Percentiles rank a stretch among this genome's conserved stretches.
phyloP scores from a whole-genome alignment of 1,284 basidiomycete genomes.

The Leccinum griseonigrum region DNA sequence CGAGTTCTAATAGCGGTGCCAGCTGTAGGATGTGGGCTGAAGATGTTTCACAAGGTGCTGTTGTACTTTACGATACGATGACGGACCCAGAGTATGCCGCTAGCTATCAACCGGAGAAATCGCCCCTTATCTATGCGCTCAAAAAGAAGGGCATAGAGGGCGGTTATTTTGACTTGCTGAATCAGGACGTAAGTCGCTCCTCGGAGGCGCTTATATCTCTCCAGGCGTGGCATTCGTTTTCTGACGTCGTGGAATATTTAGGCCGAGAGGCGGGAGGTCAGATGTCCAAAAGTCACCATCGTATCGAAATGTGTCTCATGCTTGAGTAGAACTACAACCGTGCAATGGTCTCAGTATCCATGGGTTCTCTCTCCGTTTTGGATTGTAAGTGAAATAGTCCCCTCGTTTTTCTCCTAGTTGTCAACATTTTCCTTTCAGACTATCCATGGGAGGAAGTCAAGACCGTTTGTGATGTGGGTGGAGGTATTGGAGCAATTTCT shows the following conservation, averaged over 20 bases:
- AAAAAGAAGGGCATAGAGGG: slow-evolving; percentile 18
- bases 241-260: slow-evolving; percentile 3
- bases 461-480: slow-evolving; percentile 48
- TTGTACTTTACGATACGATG: slow-evolving; percentile 26
- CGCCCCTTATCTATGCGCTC: slow-evolving; percentile 26
- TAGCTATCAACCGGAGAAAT: slow-evolving; percentile 20
- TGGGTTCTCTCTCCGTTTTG: slow-evolving; percentile 23
- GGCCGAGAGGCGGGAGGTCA: slow-evolving; percentile 23
- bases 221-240: neutral
- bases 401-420: neutral
- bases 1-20: slow-evolving; percentile 9
- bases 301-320: neutral
- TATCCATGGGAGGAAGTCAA: slow-evolving; percentile 46
- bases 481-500: slow-evolving; percentile 44
- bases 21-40: slow-evolving; percentile 15
- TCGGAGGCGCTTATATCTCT: neutral
- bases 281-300: neutral
- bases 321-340: slow-evolving; percentile 19
- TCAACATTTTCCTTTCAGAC: slow-evolving; percentile 11
- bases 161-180: slow-evolving; percentile 26
- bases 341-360: slow-evolving; percentile 23
- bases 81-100: slow-evolving; percentile 23
- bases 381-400: slow-evolving; percentile 18
- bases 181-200: slow-evolving; percentile 17
- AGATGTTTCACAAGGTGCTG: slow-evolving; percentile 14